phyloP scores from a whole-genome alignment of 495 filamentous ascomycete genomes.

The Opeltia flavorubescens region DNA sequence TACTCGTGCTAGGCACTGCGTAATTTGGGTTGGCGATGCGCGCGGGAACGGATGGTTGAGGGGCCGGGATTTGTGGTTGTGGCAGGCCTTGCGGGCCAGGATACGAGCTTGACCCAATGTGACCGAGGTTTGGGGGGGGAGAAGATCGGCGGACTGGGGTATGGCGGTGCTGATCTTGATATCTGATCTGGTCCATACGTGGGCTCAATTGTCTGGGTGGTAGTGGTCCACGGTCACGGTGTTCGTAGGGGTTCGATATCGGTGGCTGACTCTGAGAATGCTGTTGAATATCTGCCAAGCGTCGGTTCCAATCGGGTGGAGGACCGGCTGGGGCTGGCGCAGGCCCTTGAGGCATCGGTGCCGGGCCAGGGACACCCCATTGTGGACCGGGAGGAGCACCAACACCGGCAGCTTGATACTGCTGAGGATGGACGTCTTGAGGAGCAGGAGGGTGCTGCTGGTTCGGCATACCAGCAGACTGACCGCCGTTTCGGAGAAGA shows the following conservation, averaged over 20 bases:
- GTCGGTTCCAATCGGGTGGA: conserved; percentile 59
- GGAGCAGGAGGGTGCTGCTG: conserved; percentile 58
- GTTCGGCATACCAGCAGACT: conserved; percentile 51
- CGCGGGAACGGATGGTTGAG: conserved; percentile 35
- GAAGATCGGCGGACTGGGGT: conserved; percentile 35
- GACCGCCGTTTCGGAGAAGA: conserved; percentile 64
- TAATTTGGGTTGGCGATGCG: conserved; percentile 62
- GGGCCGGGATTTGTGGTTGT: conserved; percentile 42
- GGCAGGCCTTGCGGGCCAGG: conserved; percentile 44
- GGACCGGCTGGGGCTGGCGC: conserved; percentile 50
- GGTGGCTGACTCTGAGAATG: conserved; percentile 48
- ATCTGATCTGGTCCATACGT: conserved; percentile 55
- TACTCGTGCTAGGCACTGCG: conserved; percentile 34
- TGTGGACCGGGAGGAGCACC: conserved; percentile 67
- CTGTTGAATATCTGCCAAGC: conserved; percentile 61
- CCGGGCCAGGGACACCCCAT: conserved; percentile 50
- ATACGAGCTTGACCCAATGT: conserved; percentile 46
- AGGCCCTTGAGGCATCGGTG: conserved; percentile 48
- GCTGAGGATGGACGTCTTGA: conserved; percentile 76
- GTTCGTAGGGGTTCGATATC: conserved; percentile 62
- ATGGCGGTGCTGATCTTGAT: conserved; percentile 56
- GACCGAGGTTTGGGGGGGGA: conserved; percentile 48
- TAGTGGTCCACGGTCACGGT: conserved; percentile 55
- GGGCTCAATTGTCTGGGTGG: conserved; percentile 55
- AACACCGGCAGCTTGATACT: conserved; percentile 61